These are phyloP conservation scores for Phalaenopsis equestris DNA, from an alignment of 106 monocot species.

Conservation along the genomic window DNA sequence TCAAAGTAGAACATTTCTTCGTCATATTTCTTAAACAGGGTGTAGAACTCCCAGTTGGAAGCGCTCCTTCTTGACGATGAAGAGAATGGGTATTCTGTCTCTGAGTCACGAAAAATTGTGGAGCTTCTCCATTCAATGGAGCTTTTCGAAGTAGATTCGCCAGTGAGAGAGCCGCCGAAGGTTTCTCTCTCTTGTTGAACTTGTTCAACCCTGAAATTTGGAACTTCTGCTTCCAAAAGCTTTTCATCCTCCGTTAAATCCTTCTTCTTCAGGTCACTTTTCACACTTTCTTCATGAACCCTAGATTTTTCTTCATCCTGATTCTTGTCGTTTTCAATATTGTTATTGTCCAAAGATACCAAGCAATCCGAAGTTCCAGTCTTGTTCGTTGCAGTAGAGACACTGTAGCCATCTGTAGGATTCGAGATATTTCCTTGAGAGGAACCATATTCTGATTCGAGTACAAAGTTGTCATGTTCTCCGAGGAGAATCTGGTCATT, in stretches of 20 bases:
- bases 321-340: conserved; percentile 3
- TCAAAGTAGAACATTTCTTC: conserved; percentile 89
- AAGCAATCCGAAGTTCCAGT: too few relatives aligned
- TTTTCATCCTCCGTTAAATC: conserved; percentile 18
- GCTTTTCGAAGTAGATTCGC: conserved; percentile 80
- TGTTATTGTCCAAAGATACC: neutral
- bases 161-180: conserved; percentile 30
- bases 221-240: neutral
- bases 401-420: too few relatives aligned
- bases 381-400: too few relatives aligned
- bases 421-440: conserved; percentile 17
- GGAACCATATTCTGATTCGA: conserved; percentile 29
- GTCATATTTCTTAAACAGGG: conserved; percentile 73
- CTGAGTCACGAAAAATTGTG: conserved; percentile 58
- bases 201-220: neutral
- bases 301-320: neutral
- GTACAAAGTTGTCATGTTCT: conserved; percentile 20
- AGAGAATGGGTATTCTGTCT: conserved; percentile 79
- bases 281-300: neutral
- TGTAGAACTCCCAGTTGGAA: conserved; percentile 75
- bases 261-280: conserved; percentile 4
- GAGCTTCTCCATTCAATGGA: conserved; percentile 79
- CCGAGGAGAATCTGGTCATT: conserved; percentile 18
- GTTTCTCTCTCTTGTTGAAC: conserved; percentile 20
- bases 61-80: conserved; percentile 88